Percentiles rank a stretch among this genome's conserved stretches.
Evolutionary conservation across 2,329 filamentous ascomycete species (phyloP).

Genomic region (Plenodomus lindquistii): DNA sequence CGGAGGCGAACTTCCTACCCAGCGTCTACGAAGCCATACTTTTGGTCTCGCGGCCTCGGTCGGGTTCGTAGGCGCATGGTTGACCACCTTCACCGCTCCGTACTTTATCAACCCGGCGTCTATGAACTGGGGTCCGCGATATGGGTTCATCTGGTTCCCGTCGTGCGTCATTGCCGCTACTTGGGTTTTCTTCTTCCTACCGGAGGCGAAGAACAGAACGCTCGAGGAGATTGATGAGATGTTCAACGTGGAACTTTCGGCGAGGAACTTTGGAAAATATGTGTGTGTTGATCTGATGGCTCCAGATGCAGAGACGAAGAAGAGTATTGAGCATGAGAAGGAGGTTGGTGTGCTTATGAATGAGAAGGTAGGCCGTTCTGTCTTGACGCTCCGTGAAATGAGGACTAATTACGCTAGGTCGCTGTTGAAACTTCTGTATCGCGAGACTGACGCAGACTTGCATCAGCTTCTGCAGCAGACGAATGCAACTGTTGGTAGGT

Average conservation of each 20-base stretch:
- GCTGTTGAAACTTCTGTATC: conserved; percentile 26
- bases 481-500: no score
- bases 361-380: conserved; percentile 17
- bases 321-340: conserved; percentile 31
- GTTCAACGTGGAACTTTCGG: conserved; percentile 49
- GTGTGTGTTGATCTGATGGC: conserved; percentile 28
- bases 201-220: conserved; percentile 58
- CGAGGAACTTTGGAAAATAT: conserved; percentile 50
- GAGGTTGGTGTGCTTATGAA: conserved; percentile 26
- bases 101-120: conserved; percentile 62
- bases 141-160: conserved; percentile 60
- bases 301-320: conserved; percentile 17
- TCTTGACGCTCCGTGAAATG: background rate
- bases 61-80: conserved; percentile 59
- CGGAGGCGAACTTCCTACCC: conserved; percentile 61
- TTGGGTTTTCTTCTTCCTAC: conserved; percentile 53
- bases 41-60: conserved; percentile 59
- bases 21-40: conserved; percentile 60
- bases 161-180: conserved; percentile 35
- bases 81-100: conserved; percentile 61
- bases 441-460: conserved; percentile 18
- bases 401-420: conserved; percentile 6
- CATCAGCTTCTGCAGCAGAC: no score
- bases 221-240: conserved; percentile 62
- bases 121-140: conserved; percentile 62